These are phyloP conservation scores for Blepharisma stoltei DNA, from an alignment of 73 alveolate genomes.

Conservation along the genomic window DNA sequence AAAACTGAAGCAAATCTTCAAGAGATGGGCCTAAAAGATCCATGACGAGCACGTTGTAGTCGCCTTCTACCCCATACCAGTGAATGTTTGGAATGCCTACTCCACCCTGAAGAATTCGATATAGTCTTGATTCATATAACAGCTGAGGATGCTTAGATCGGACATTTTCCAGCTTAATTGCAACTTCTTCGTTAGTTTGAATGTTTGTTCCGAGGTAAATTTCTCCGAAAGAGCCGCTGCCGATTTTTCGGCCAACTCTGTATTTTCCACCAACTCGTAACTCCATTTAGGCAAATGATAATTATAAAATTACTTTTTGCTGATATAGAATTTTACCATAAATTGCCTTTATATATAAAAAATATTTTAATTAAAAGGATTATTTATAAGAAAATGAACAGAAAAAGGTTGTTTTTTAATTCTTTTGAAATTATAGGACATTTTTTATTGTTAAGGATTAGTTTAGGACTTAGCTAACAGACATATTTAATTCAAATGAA, in stretches of 20 bases:
- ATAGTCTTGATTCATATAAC: conserved; percentile 40
- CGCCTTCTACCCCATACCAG: conserved; percentile 69
- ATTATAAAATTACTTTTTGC: too few species aligned
- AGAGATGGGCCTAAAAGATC: conserved; percentile 88
- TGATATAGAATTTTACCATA: too few species aligned
- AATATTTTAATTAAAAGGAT: too few species aligned
- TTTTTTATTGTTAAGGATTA: too few species aligned
- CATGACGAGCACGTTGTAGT: conserved; percentile 76
- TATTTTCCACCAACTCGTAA: conserved; percentile 76
- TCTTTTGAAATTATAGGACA: too few species aligned
- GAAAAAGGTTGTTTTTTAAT: too few species aligned
- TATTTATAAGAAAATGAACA: too few species aligned
- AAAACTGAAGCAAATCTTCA: conserved; percentile 75
- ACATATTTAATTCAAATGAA: too few species aligned
- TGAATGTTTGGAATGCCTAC: conserved; percentile 71
- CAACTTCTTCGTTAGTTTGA: conserved; percentile 66
- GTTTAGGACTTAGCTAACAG: too few species aligned
- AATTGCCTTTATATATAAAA: too few species aligned
- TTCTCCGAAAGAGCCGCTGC: conserved; percentile 89
- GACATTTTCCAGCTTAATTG: conserved; percentile 65
- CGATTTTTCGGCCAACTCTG: conserved; percentile 73
- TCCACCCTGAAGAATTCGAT: conserved; percentile 63
- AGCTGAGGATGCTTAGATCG: conserved; percentile 51
- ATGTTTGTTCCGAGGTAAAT: conserved; percentile 78
- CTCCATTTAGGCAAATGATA: conserved; percentile 23